A percentile compares a stretch with the other conserved stretches of the same genome.
Evolutionary conservation across 2,329 filamentous ascomycete genomes (phyloP).

Genomic region (Rachicladosporium sp.): DNA sequence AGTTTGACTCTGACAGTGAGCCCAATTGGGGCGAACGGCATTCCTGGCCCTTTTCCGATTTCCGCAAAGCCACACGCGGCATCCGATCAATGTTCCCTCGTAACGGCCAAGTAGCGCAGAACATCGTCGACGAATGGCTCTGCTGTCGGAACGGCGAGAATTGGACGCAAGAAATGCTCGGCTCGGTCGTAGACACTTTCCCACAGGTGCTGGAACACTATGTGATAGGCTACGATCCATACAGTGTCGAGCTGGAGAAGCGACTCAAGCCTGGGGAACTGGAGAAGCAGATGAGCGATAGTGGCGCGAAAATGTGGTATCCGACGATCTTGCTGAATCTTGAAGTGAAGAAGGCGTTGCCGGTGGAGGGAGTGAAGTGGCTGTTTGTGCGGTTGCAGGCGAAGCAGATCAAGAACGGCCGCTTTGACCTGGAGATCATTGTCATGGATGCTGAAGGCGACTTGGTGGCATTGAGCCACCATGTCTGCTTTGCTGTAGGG

Average conservation of each 20-base stretch:
- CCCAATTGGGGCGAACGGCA: conserved; percentile 33
- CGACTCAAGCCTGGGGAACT: conserved; percentile 9
- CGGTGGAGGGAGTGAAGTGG: conserved; percentile 58
- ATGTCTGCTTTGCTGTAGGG: conserved; percentile 52
- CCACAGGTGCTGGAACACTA: conserved; percentile 50
- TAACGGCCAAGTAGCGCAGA: conserved; percentile 27
- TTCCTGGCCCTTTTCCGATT: conserved; percentile 32
- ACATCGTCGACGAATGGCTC: conserved; percentile 54
- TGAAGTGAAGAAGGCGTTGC: conserved; percentile 63
- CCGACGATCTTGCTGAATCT: conserved; percentile 64
- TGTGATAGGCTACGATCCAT: conserved; percentile 21
- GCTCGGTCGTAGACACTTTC: conserved; percentile 57
- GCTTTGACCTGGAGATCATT: conserved; percentile 62
- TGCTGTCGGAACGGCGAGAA: conserved; percentile 46
- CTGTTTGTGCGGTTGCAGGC: conserved; percentile 52
- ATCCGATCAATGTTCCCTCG: conserved; percentile 42
- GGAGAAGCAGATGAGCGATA: conserved; percentile 17
- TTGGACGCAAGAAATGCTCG: conserved; percentile 53
- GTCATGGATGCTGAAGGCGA: conserved; percentile 53
- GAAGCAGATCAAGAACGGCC: conserved; percentile 57
- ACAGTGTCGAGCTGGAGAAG: conserved; percentile 17
- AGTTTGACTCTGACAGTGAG: conserved; percentile 33
- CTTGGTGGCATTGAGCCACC: conserved; percentile 54
- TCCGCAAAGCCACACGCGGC: conserved; percentile 39
- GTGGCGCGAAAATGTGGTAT: conserved; percentile 49